Evolutionary conservation across 371 early-diverging fungal genomes (phyloP).

Genomic region (Basidiobolus meristosporus): DNA sequence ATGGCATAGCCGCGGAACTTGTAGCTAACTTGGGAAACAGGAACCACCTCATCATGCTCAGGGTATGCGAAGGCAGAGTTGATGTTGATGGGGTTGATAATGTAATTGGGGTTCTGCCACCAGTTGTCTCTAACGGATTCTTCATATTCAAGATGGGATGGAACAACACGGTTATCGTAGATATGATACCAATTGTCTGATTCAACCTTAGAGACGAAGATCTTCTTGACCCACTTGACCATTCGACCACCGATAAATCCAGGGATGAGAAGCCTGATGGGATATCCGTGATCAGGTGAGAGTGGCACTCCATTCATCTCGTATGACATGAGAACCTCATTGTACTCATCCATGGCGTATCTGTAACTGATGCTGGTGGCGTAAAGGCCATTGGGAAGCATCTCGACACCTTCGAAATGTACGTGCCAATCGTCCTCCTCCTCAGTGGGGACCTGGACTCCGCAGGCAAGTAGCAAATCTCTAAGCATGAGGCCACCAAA

Average conservation of each 20-base stretch:
- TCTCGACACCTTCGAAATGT: conserved; percentile 43
- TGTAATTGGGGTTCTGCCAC: conserved; percentile 35
- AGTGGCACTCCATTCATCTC: conserved; percentile 65
- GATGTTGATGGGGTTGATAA: conserved; percentile 48
- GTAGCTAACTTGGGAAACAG: conserved; percentile 14
- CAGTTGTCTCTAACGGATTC: conserved; percentile 22
- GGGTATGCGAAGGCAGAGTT: conserved; percentile 32
- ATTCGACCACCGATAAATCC: conserved; percentile 73
- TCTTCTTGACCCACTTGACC: conserved; percentile 54
- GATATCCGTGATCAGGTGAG: conserved; percentile 59
- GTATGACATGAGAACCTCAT: conserved; percentile 58
- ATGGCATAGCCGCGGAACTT: conserved; percentile 51
- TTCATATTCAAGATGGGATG: conserved; percentile 22
- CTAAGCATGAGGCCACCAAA: conserved; percentile 61
- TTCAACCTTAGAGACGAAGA: conserved; percentile 34
- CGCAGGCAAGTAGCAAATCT: conserved; percentile 38
- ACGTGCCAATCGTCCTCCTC: conserved; percentile 26
- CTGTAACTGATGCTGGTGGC: conserved; percentile 55
- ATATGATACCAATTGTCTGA: conserved; percentile 50
- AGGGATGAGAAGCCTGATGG: conserved; percentile 60
- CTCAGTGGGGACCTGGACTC: conserved; percentile 12
- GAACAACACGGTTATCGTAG: conserved; percentile 67
- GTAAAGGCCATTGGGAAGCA: conserved; percentile 40
- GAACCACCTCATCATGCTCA: conserved; percentile 13
- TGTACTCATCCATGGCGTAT: conserved; percentile 38